These are phyloP conservation scores for Triangularia verruculosa DNA, from an alignment of 2,329 filamentous ascomycete species.

Conservation along the genomic window DNA sequence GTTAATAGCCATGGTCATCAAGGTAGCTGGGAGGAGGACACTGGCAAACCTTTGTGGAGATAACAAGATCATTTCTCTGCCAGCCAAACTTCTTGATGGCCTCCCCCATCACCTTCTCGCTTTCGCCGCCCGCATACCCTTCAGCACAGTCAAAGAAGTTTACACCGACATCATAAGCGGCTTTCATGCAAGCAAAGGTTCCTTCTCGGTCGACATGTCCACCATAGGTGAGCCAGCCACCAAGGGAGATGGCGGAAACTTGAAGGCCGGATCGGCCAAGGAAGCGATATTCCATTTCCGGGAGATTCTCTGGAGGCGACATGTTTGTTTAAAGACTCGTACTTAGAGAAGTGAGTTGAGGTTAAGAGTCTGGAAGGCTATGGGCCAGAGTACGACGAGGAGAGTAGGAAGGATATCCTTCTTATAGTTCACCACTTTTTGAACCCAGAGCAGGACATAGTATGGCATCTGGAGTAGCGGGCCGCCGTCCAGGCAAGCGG, in stretches of 20 bases:
- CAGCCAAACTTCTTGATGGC: constrained; percentile 52
- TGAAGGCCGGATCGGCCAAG: constrained; percentile 71
- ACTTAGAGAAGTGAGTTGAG: not conserved
- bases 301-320: constrained; percentile 25
- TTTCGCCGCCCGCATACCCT: constrained; percentile 47
- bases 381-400: no score
- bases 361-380: not conserved
- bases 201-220: constrained; percentile 60
- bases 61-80: constrained; percentile 54
- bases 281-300: constrained; percentile 66
- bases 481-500: not conserved
- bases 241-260: constrained; percentile 69
- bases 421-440: not conserved
- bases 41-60: constrained; percentile 46
- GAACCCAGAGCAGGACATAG: not conserved
- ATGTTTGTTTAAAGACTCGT: constrained; percentile 11
- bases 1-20: constrained; percentile 45
- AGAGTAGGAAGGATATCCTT: not conserved
- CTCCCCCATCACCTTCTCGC: constrained; percentile 50
- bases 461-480: not conserved
- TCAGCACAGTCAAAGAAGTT: constrained; percentile 66
- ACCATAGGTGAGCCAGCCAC: constrained; percentile 71
- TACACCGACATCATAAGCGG: constrained; percentile 58
- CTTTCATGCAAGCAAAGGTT: constrained; percentile 60
- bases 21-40: not conserved